Conservation (phyloP, 1,139 yeast species). For the Kodamaea plutei region DNA sequence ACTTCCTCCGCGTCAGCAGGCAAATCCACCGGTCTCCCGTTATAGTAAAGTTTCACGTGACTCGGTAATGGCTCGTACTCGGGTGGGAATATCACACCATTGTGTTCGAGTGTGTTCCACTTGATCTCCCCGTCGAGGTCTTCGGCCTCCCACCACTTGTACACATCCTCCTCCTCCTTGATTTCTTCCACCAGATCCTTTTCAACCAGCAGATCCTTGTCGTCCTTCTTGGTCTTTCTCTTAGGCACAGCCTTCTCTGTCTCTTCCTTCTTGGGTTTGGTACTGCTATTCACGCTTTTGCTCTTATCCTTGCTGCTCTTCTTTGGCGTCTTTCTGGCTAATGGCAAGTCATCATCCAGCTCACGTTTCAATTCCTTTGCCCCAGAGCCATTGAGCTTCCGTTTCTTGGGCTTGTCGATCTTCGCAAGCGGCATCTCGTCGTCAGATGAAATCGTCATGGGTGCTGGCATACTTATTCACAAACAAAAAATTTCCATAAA, state of each 20-base stretch:
- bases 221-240: constrained; percentile 4
- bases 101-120: constrained; percentile 84
- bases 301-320: background rate
- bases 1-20: constrained; percentile 91
- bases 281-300: background rate
- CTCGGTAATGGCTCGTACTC: constrained; percentile 82
- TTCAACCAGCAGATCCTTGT: constrained; percentile 7
- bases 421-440: constrained; percentile 10
- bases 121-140: constrained; percentile 67
- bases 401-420: constrained; percentile 4
- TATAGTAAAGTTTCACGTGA: constrained; percentile 71
- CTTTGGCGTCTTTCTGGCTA: constrained; percentile 6
- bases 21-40: constrained; percentile 67
- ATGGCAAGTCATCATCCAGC: constrained; percentile 12
- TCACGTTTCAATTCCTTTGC: constrained; percentile 4
- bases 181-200: constrained; percentile 4
- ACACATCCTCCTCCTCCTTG: constrained; percentile 32
- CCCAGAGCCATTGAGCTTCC: constrained; percentile 3
- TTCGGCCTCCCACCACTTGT: constrained; percentile 86
- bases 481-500: too few species aligned
- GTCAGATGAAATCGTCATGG: constrained; percentile 8
- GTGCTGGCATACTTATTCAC: too few species aligned
- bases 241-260: too few species aligned
- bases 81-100: constrained; percentile 93
- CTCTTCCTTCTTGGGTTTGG: background rate